These are phyloP conservation scores for Lactifluus echinatus DNA, from an alignment of 768 basidiomycete genomes.

Conservation along the genomic window DNA sequence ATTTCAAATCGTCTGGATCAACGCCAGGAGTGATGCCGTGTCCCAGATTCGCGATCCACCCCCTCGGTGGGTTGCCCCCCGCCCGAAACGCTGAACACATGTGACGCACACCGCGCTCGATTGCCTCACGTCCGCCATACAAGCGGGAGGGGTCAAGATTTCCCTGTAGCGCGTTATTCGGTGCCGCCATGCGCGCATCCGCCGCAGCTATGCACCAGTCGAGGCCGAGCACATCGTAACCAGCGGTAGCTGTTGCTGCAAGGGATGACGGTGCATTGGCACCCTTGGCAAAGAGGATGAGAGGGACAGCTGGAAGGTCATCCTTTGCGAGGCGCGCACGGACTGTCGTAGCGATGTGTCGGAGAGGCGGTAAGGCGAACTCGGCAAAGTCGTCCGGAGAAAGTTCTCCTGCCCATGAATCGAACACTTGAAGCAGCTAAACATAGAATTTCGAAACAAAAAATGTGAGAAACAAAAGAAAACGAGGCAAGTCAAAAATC, in stretches of 20 bases:
- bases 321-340: slow-evolving; percentile 46
- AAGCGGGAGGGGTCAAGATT: slow-evolving; percentile 92
- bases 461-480: background rate
- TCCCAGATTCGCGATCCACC: slow-evolving; percentile 97
- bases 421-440: slow-evolving; percentile 97
- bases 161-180: slow-evolving; percentile 72
- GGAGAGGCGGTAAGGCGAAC: slow-evolving; percentile 80
- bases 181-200: slow-evolving; percentile 58
- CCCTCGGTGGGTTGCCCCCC: slow-evolving; percentile 42
- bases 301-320: slow-evolving; percentile 52
- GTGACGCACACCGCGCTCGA: slow-evolving; percentile 76
- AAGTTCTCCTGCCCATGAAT: slow-evolving; percentile 92
- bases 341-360: slow-evolving; percentile 65
- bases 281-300: slow-evolving; percentile 94
- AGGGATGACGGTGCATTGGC: slow-evolving; percentile 61
- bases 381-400: slow-evolving; percentile 76
- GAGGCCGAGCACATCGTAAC: slow-evolving; percentile 84
- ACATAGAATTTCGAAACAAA: background rate
- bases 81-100: slow-evolving; percentile 65
- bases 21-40: no score
- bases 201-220: slow-evolving; percentile 86
- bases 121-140: slow-evolving; percentile 79
- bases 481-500: slow-evolving; percentile 19
- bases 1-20: no score
- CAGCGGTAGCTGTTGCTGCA: slow-evolving; percentile 46